These are phyloP conservation scores for Cicer pinnatifidum DNA, from an alignment of 306 rosid genomes.

Conservation along the genomic window DNA sequence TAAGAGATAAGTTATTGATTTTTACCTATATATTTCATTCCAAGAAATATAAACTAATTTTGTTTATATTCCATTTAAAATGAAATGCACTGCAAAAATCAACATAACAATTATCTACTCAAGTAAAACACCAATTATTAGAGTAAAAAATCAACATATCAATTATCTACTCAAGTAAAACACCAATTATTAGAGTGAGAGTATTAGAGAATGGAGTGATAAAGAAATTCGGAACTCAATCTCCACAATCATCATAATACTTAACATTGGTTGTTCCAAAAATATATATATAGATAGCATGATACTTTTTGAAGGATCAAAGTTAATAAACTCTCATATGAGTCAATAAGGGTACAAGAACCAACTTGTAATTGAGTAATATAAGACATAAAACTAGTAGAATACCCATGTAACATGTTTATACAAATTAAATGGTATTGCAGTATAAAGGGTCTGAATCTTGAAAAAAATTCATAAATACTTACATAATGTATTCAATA, in stretches of 20 bases:
- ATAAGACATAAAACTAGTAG: neutral
- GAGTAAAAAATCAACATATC: neutral
- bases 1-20: too few species aligned
- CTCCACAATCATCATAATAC: too few species aligned
- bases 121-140: neutral
- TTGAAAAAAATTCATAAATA: constrained; percentile 36
- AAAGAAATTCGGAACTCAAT: too few species aligned
- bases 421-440: constrained; percentile 33
- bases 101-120: neutral
- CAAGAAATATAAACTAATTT: too few species aligned
- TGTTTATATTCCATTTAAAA: neutral
- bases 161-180: neutral
- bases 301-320: neutral
- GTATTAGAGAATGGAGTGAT: too few species aligned
- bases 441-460: constrained; percentile 38
- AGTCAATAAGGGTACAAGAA: constrained; percentile 22
- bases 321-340: neutral
- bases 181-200: too few species aligned
- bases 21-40: too few species aligned
- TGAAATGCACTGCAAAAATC: neutral
- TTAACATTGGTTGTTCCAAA: too few species aligned
- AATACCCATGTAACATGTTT: constrained; percentile 35
- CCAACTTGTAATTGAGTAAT: constrained; percentile 4
- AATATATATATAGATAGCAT: too few species aligned
- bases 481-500: constrained; percentile 45